Base-by-base conservation (phyloP, 1,284 basidiomycete species). In the Fomes fomentarius region DNA sequence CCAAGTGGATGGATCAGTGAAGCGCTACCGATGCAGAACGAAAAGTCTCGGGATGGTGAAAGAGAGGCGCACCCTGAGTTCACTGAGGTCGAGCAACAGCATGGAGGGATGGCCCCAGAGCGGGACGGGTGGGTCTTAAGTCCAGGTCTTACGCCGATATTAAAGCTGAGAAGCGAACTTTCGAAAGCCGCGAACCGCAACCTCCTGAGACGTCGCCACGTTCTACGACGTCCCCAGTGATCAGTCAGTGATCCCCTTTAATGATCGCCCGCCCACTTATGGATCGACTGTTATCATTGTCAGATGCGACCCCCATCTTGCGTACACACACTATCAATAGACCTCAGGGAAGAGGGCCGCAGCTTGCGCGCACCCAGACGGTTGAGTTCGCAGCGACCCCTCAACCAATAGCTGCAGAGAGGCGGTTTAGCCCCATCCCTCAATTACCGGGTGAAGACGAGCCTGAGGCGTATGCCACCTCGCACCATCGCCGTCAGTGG, bases 1-100 rank as follows among this genome's bases (percentile, higher is more conserved):
- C 91, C 91, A 2, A 94, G 87, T 71, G 93, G 90, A 10, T 83
- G 77, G 78, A 77, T 87, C 37, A 82, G 76, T 43, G 79, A 82
- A 57, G 75, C 73, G 30, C 26, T 1, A 44, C 42, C 33, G 41
- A 52, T 25, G 22, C 40, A 43, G 24, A 42, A 11, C 37, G 19
- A 4, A 22, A 45, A 34, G 4, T 5, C 4, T 11, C 31, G 26
- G 37, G 50, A 52, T 12, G 24, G 12, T 0, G 49, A 43, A 19
- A 31, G 11, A 30, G 49, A 49, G 39, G 54, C 54, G 12, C 52
- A 57, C 17, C 53, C 56, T 3, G 48, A 54, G 19, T 51, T 43
- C 33, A 47, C 53, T 28, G 56, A 54, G 39, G 38, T 33, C 4
- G 59, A 58, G 34, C 11, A 38, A 7, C 50, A 46, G 40, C 19